A percentile compares a stretch with the other conserved stretches of the same genome.
Evolutionary conservation across 768 basidiomycete species (phyloP).

Genomic region (Russula ochroleuca): DNA sequence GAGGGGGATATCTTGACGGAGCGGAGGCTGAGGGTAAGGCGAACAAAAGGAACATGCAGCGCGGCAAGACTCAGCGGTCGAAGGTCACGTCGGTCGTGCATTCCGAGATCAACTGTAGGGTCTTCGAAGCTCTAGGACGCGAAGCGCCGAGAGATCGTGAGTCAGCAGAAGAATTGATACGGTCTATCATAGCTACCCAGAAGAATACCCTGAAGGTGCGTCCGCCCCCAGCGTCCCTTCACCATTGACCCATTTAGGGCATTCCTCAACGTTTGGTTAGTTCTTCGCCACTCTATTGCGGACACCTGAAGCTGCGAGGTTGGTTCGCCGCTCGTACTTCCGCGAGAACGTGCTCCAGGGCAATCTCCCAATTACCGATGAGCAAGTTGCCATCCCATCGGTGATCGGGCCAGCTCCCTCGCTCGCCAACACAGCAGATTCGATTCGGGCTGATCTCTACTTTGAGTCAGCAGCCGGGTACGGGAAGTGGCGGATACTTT

Average conservation of each 20-base stretch:
- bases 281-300: not conserved
- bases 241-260: not conserved
- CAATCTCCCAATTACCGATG: conserved; percentile 4
- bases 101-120: not conserved
- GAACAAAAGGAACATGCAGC: not conserved
- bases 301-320: not conserved
- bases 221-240: not conserved
- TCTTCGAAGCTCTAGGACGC: conserved; percentile 8
- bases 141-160: conserved; percentile 4
- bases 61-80: not conserved
- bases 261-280: not conserved
- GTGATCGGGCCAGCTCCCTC: not conserved
- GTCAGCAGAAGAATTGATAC: not conserved
- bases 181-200: conserved; percentile 1
- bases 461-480: conserved; percentile 5
- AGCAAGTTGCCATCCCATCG: not conserved
- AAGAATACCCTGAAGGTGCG: conserved; percentile 9
- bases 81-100: not conserved
- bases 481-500: conserved; percentile 19
- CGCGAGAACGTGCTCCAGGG: conserved; percentile 15
- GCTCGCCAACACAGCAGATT: not conserved
- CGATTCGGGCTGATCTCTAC: conserved; percentile 20
- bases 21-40: not conserved
- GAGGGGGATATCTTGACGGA: conserved; percentile 3
- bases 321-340: conserved; percentile 9